Evolutionary conservation across 2,329 filamentous ascomycete species (phyloP).

Genomic region (Colletotrichum agaves): DNA sequence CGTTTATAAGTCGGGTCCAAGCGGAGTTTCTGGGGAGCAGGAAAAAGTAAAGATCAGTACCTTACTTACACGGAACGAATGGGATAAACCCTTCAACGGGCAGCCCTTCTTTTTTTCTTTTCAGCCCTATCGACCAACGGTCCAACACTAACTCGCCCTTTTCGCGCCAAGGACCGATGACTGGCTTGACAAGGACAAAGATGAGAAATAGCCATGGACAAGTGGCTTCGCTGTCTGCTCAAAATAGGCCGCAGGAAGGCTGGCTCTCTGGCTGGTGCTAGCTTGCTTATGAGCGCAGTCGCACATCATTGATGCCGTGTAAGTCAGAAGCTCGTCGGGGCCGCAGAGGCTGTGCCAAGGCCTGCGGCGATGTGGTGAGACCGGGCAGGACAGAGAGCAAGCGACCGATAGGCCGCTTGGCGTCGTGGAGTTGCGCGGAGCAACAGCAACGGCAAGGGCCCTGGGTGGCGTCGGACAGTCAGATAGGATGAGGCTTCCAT

Average conservation of each 20-base stretch:
- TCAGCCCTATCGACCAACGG: slow-evolving; percentile 29
- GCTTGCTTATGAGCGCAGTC: slow-evolving; percentile 5
- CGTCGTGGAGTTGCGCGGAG: background rate
- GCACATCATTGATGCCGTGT: slow-evolving; percentile 2
- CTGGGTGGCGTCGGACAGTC: background rate
- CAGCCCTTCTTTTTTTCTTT: slow-evolving; percentile 18
- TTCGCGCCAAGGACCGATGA: slow-evolving; percentile 1
- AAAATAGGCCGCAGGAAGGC: slow-evolving; percentile 17
- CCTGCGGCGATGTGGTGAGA: background rate
- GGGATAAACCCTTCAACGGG: background rate
- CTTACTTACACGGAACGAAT: background rate
- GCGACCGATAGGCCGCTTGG: slow-evolving; percentile 14
- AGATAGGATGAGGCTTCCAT: slow-evolving; percentile 17
- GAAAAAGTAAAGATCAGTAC: background rate
- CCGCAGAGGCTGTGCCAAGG: slow-evolving; percentile 18
- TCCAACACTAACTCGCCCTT: too few relatives aligned
- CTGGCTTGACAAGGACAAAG: background rate
- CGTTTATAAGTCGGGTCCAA: slow-evolving; percentile 21
- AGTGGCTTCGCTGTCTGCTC: slow-evolving; percentile 12
- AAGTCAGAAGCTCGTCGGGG: background rate
- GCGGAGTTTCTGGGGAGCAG: background rate
- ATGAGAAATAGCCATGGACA: background rate
- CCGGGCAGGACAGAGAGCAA: background rate
- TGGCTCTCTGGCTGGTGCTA: background rate
- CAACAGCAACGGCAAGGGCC: background rate